These are phyloP conservation scores for Yamadazyma spencermartinsiae DNA, from an alignment of 1,139 yeast genomes.

Conservation along the genomic window DNA sequence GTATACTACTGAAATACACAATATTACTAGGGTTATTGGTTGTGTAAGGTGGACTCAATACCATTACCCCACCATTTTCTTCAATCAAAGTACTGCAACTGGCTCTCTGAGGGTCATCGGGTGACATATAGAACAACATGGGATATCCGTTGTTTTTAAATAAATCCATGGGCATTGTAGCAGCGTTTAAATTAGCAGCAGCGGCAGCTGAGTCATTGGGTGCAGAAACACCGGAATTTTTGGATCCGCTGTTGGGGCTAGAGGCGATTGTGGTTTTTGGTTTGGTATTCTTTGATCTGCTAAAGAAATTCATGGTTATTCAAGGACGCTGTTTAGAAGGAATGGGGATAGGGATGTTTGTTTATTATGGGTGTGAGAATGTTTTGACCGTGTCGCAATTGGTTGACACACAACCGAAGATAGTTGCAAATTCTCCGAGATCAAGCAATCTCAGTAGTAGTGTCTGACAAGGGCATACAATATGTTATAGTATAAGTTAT, in stretches of 20 bases:
- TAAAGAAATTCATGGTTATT: slow-evolving; percentile 1
- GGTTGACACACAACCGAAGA: slow-evolving; percentile 3
- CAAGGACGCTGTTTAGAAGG: no score
- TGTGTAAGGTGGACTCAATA: slow-evolving; percentile 21
- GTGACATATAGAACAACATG: slow-evolving; percentile 11
- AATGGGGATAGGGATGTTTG: slow-evolving; percentile 10
- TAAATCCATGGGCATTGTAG: neutral
- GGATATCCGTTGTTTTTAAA: slow-evolving; percentile 8
- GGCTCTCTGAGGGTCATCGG: slow-evolving; percentile 8
- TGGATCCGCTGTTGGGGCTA: neutral
- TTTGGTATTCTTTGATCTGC: neutral
- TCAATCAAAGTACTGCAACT: slow-evolving; percentile 19
- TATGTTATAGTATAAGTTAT: no score
- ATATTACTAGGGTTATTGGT: slow-evolving; percentile 12
- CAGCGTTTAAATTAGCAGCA: neutral
- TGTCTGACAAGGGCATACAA: no score
- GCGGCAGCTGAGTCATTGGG: neutral
- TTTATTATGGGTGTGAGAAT: slow-evolving; percentile 8
- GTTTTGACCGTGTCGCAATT: neutral
- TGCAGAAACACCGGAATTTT: neutral
- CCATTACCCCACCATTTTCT: slow-evolving; percentile 34
- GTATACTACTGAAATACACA: slow-evolving; percentile 13
- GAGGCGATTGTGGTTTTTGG: neutral
- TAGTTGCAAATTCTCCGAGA: no score
- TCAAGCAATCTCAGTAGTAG: no score